These are phyloP conservation scores for Emergomyces pasteurianus DNA, from an alignment of 2,329 filamentous ascomycete species.

Conservation along the genomic window DNA sequence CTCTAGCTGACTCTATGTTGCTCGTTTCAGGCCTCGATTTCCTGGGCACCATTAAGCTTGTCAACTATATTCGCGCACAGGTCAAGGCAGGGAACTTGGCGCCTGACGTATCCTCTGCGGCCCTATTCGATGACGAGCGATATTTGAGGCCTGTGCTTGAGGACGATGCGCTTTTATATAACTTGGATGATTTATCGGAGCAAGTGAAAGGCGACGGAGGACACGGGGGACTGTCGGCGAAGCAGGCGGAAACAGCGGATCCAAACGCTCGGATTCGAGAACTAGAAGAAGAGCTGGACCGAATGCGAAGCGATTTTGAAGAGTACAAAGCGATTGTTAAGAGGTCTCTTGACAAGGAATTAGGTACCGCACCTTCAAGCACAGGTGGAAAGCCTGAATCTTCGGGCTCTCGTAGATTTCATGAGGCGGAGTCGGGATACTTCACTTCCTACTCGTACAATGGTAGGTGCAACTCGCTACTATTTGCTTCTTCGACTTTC, in stretches of 20 bases:
- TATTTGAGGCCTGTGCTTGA: constrained; percentile 76
- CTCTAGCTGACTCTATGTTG: constrained; percentile 9
- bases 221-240: constrained; percentile 9
- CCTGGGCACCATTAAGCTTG: constrained; percentile 58
- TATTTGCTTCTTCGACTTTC: background rate
- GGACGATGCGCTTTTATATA: constrained; percentile 81
- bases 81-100: constrained; percentile 34
- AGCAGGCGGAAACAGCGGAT: constrained; percentile 20
- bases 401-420: constrained; percentile 19
- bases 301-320: constrained; percentile 49
- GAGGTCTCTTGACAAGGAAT: constrained; percentile 53
- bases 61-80: constrained; percentile 52
- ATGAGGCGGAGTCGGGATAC: constrained; percentile 48
- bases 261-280: constrained; percentile 42
- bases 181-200: constrained; percentile 60
- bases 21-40: constrained; percentile 52
- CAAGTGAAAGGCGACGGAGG: background rate
- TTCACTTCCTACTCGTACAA: constrained; percentile 56
- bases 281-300: constrained; percentile 50
- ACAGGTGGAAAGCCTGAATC: constrained; percentile 19
- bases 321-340: constrained; percentile 55
- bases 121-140: constrained; percentile 61
- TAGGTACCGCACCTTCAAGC: constrained; percentile 37
- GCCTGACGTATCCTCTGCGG: constrained; percentile 47
- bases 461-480: constrained; percentile 38